Conservation (phyloP, 192 early-diverging fungal genomes). For the Coemansia umbellata region DNA sequence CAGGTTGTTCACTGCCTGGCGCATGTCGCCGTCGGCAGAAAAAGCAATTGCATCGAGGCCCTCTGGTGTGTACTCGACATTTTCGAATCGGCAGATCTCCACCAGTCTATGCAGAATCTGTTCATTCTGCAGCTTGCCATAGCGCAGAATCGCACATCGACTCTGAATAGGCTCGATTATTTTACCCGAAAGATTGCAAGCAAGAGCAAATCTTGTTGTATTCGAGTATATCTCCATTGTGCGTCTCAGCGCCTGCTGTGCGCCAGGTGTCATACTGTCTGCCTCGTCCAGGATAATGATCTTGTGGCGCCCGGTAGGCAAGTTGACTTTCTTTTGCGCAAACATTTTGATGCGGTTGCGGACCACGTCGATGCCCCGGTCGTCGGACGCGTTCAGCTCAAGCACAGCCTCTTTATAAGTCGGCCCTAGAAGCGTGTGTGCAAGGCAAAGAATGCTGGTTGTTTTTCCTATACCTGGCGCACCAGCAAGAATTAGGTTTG, state of each 20-base stretch:
- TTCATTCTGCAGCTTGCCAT: constrained; percentile 69
- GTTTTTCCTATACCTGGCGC: constrained; percentile 98
- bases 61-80: constrained; percentile 80
- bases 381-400: constrained; percentile 98
- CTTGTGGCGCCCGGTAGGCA: constrained; percentile 82
- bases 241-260: constrained; percentile 94
- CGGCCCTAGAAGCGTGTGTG: constrained; percentile 80
- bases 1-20: constrained; percentile 96
- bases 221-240: constrained; percentile 98
- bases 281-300: constrained; percentile 97
- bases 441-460: constrained; percentile 90
- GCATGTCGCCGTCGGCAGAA: constrained; percentile 97
- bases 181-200: constrained; percentile 94
- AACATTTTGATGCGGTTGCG: constrained; percentile 97
- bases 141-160: constrained; percentile 90
- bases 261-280: constrained; percentile 97
- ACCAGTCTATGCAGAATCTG: constrained; percentile 77
- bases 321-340: constrained; percentile 96
- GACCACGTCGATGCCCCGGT: constrained; percentile 92
- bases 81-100: constrained; percentile 80
- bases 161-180: constrained; percentile 99
- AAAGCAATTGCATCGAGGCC: constrained; percentile 94
- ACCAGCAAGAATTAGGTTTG: constrained; percentile 88
- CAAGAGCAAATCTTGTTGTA: constrained; percentile 94
- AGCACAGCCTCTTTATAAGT: constrained; percentile 89